Conservation (phyloP, 1,284 basidiomycete species). For the Flammula alnicola region DNA sequence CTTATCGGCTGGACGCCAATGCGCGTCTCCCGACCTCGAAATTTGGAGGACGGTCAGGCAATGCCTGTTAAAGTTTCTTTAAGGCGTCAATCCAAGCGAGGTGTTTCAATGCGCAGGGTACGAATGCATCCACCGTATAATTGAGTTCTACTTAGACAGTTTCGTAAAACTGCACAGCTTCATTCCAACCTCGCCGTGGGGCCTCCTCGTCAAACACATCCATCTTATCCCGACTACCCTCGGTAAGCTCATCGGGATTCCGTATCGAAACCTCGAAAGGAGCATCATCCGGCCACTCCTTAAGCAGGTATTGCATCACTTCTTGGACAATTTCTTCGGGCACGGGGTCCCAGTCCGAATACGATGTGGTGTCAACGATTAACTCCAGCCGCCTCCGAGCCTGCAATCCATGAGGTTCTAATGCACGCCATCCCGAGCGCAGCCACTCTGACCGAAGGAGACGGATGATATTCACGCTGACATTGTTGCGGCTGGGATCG, state of each 20-base stretch:
- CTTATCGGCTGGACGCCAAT: too few relatives aligned
- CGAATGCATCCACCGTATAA: too few relatives aligned
- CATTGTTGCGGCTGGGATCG: conserved; percentile 1
- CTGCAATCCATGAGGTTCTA: not conserved
- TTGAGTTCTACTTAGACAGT: too few relatives aligned
- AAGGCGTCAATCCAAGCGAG: too few relatives aligned
- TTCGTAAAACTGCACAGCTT: not conserved
- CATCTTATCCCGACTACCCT: not conserved
- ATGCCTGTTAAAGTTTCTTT: too few relatives aligned
- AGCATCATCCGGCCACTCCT: not conserved
- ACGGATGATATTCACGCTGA: not conserved
- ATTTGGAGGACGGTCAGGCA: too few relatives aligned
- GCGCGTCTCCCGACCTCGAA: too few relatives aligned
- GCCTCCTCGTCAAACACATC: conserved; percentile 10
- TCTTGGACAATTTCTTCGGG: conserved; percentile 4
- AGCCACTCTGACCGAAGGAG: conserved; percentile 15
- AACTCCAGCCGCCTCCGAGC: conserved; percentile 2
- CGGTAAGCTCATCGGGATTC: not conserved
- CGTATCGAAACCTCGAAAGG: conserved; percentile 9
- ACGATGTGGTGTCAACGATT: conserved; percentile 1
- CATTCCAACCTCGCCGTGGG: conserved; percentile 4
- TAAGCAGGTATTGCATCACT: not conserved
- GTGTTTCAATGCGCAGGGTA: too few relatives aligned
- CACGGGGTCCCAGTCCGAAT: not conserved
- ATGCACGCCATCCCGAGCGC: conserved; percentile 5